Percentiles rank a stretch among this genome's conserved stretches.
Conservation (phyloP, 257 asterid species). For the Plectranthus barbatus region DNA sequence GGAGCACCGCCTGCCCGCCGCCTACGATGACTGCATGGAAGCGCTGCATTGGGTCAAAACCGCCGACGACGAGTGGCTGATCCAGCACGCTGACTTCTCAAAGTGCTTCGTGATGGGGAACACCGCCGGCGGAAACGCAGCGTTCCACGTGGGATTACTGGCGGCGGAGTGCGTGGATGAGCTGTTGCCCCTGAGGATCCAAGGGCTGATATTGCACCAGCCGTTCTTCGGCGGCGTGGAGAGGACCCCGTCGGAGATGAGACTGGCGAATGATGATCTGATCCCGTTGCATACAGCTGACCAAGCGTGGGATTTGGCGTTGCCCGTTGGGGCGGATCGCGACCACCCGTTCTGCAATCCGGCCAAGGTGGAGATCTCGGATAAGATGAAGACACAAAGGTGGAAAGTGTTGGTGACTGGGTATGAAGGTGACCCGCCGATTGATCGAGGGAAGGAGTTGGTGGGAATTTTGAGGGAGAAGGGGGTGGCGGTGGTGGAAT, state of each 20-base stretch:
- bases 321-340: neutral
- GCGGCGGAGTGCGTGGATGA: conserved; percentile 9
- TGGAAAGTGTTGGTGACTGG: conserved; percentile 28
- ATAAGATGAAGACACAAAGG: conserved; percentile 1
- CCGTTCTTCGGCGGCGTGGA: too few species aligned
- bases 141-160: conserved; percentile 29
- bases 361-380: neutral
- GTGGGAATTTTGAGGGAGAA: conserved; percentile 18
- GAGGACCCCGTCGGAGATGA: too few species aligned
- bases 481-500: conserved; percentile 17
- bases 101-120: conserved; percentile 39
- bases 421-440: conserved; percentile 28
- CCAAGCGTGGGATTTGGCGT: conserved; percentile 30
- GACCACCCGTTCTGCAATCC: conserved; percentile 22
- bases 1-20: too few species aligned
- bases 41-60: conserved; percentile 26
- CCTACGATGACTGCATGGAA: too few species aligned
- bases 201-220: too few species aligned
- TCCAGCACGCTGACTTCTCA: conserved; percentile 30
- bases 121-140: conserved; percentile 45
- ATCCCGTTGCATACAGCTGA: too few species aligned
- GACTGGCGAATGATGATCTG: too few species aligned
- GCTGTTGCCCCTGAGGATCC: conserved; percentile 31
- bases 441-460: conserved; percentile 27
- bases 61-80: conserved; percentile 34